Evolutionary conservation across 331 rosid species (phyloP).

Genomic region (Rosa hybrid): DNA sequence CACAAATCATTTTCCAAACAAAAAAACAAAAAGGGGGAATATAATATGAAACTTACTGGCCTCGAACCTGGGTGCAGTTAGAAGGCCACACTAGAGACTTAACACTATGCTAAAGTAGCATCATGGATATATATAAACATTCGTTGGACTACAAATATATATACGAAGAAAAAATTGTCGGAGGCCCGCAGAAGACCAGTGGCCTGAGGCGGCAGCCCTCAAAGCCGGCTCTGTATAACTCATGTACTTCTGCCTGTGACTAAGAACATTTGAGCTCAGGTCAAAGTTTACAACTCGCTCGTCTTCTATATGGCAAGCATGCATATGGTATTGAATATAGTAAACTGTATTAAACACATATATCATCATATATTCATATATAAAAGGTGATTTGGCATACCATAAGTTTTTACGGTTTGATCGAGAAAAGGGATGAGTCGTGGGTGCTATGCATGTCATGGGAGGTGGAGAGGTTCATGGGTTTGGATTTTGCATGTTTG

Average conservation of each 20-base stretch:
- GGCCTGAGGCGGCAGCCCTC: no score
- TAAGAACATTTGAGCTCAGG: not conserved
- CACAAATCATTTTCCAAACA: no score
- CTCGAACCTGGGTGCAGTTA: no score
- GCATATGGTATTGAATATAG: not conserved
- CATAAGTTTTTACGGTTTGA: constrained; percentile 20
- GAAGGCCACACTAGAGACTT: no score
- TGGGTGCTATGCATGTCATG: constrained; percentile 5
- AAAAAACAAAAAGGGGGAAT: no score
- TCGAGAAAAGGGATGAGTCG: constrained; percentile 14
- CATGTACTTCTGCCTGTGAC: not conserved
- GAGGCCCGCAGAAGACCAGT: no score
- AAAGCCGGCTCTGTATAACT: no score
- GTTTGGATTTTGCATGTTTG: constrained; percentile 30
- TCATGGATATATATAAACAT: no score
- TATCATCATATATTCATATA: not conserved
- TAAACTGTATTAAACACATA: not conserved
- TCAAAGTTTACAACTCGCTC: not conserved
- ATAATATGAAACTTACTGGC: no score
- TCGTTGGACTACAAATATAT: no score
- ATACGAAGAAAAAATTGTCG: no score
- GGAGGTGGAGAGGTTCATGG: constrained; percentile 26
- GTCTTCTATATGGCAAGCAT: not conserved
- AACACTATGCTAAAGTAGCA: no score
- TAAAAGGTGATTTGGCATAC: not conserved